Evolutionary conservation across 176 grass and related monocot species (phyloP).

Genomic region (Carex myosuroides): DNA sequence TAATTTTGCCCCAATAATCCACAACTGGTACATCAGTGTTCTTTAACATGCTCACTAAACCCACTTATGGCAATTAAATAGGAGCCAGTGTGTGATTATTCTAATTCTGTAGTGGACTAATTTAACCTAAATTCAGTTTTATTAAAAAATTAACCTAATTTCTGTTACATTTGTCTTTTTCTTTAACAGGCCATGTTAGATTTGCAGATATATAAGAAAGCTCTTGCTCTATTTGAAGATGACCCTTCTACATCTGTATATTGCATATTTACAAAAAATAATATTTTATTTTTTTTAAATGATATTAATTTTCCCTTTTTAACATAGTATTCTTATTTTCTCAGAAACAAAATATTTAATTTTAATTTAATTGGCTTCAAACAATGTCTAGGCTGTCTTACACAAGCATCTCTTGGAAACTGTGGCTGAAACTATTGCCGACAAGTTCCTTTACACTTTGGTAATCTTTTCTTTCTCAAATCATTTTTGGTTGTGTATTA

Average conservation of each 20-base stretch:
- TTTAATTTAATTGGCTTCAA: constrained; percentile 21
- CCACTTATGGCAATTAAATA: neutral
- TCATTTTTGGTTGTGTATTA: neutral
- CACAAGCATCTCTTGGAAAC: constrained; percentile 75
- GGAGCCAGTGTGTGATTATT: neutral
- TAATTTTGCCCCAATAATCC: neutral
- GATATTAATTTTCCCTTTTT: constrained; percentile 18
- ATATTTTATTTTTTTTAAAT: neutral
- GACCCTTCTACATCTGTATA: constrained; percentile 74
- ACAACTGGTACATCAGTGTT: neutral
- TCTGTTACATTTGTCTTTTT: neutral
- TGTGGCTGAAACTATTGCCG: constrained; percentile 48
- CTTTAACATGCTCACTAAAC: neutral
- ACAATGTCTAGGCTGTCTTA: constrained; percentile 45
- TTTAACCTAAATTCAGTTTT: constrained; percentile 14
- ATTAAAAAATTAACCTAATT: neutral
- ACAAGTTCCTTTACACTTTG: constrained; percentile 64
- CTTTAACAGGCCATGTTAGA: constrained; percentile 58
- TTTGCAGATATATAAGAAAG: constrained; percentile 79
- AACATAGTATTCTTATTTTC: constrained; percentile 1
- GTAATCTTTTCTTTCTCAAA: constrained; percentile 31
- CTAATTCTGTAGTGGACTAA: neutral
- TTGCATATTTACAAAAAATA: constrained; percentile 16
- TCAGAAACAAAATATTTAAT: no score
- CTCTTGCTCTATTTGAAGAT: constrained; percentile 78